phyloP scores from a whole-genome alignment of 2,329 filamentous ascomycete species.

The Metarhizium rileyi region DNA sequence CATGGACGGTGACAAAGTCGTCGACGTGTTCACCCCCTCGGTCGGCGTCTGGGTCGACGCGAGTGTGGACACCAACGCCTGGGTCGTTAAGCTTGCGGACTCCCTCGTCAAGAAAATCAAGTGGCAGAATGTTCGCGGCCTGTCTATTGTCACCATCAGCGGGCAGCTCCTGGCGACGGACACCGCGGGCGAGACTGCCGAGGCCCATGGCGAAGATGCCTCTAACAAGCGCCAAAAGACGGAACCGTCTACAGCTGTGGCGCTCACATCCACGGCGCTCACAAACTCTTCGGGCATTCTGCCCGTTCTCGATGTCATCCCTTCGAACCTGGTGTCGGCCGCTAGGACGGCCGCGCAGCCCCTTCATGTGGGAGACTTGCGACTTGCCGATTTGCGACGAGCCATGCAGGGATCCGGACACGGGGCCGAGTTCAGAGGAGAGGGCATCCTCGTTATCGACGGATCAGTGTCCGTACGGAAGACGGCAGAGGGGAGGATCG shows the following conservation, averaged over 20 bases:
- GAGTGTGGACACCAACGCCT: constrained; percentile 95
- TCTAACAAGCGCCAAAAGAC: constrained; percentile 42
- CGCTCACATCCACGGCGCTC: constrained; percentile 10
- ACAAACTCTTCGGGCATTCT: constrained; percentile 18
- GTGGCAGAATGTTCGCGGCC: constrained; percentile 87
- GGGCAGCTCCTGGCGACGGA: constrained; percentile 46
- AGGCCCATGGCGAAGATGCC: constrained; percentile 36
- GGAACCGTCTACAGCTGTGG: constrained; percentile 20
- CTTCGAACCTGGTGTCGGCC: constrained; percentile 54
- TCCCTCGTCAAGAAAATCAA: constrained; percentile 75
- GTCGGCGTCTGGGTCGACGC: constrained; percentile 72
- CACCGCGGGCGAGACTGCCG: constrained; percentile 34
- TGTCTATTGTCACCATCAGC: constrained; percentile 88
- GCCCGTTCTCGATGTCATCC: constrained; percentile 45
- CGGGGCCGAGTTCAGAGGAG: constrained; percentile 83
- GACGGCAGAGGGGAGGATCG: constrained; percentile 74
- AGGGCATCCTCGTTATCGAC: constrained; percentile 85
- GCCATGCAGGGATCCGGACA: constrained; percentile 76
- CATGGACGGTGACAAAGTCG: constrained; percentile 37
- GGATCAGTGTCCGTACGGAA: constrained; percentile 83
- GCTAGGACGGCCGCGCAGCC: constrained; percentile 73
- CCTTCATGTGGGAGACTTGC: constrained; percentile 86
- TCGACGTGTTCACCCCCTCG: constrained; percentile 72
- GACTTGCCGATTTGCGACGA: constrained; percentile 77
- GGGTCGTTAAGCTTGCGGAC: constrained; percentile 86